Base-by-base conservation (phyloP, 257 asterid genomes). In the Euphrasia confusa region DNA sequence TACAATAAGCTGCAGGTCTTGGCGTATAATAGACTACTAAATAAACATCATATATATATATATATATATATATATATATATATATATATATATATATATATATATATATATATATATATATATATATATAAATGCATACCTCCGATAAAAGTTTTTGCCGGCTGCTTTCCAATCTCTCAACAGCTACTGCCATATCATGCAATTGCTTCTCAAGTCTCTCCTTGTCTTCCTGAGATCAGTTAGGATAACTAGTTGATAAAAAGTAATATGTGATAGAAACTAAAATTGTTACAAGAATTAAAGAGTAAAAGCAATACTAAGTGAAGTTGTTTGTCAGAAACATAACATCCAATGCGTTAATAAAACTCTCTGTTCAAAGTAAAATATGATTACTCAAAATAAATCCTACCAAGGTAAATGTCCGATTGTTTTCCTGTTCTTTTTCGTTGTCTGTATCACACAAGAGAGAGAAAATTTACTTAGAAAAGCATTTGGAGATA, bases 171-270 rank as follows among this genome's bases (percentile, higher is more conserved):
- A 92, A 65, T 75, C 88, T 92, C 80, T 92, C 99, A 52, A 85
- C 78, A 24, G 84, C 99, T 66, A 88, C 83, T 12, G 96, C 98
- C 98, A 91, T 83, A 65, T 88, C 98, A 73, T 89, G 94, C 80
- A 92, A 75, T 75, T 89, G 94, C 80, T 85, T 82, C 83, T 92
- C 97, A 62, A 89, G 92, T 68, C 83, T 92, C 78, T 83, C 94
- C 72, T 78, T 84, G 75, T 89, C 95, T 63, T 84, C 96, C 99
- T 92, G 79, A 28, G 52, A 70, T 78, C 56, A 39, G 14, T 10
- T 18, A 26, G 18, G 28, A 48, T 42, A 33, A 69, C 27, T 6
- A 27, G 30, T 33, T 56, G 66, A 47, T 15, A 42, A 54, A 42
- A 54, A 37, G 27, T 8, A 52, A 54, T 13, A 10, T n/a, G 30